Evolutionary conservation across 345 rosid species (phyloP), one percentile per base, ranked within the genome.

Genomic region (Populus nigra): DNA sequence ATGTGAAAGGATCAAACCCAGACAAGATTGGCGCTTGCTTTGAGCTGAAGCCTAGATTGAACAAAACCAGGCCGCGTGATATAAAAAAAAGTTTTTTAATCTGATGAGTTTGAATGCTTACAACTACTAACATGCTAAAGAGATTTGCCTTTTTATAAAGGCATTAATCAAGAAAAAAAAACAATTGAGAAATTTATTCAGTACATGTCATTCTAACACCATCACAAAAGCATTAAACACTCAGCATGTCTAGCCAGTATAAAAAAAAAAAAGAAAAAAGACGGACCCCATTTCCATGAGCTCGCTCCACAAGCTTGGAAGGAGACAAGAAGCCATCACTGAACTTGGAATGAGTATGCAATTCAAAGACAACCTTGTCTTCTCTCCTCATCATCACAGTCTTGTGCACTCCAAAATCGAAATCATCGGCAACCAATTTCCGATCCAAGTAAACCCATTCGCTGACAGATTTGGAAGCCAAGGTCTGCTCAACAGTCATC

Each of bases 311-410:
- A 80, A 96, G 92, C 88, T 91, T 96, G 4, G 97, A 82, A 76
- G 99, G 99, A 22, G 99, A 88, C 77, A 96, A 80, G 85, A 84
- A 93, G 27, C 99, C 99, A 81, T 96, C 99, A 79, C 99, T 96
- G 84, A 67, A 89, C 79, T 93, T 96, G 57, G 98, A 89, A 83
- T 96, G 99, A 13, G 92, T 88, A 79, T 96, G 99, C 83, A 93
- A 86, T 82, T 96, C 99, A 79, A 93, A 96, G 7, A 90, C 87
- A 81, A 90, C 36, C 77, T 82, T 92, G 49, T 88, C 88, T 53
- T 88, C 88, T 59, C 62, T 73, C 15, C 78, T 76, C 39, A 82
- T 80, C 20, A 83, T 86, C 13, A 15, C 22, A 69, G 78, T 74
- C 83, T 75, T 88, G 59, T 82, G 91, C 16, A 90, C 93, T 38